Percentiles rank a stretch among this genome's conserved stretches.
These are phyloP conservation scores for Blastocystis hominis DNA, from an alignment of 352 stramenopile genomes.

Conservation along the genomic window DNA sequence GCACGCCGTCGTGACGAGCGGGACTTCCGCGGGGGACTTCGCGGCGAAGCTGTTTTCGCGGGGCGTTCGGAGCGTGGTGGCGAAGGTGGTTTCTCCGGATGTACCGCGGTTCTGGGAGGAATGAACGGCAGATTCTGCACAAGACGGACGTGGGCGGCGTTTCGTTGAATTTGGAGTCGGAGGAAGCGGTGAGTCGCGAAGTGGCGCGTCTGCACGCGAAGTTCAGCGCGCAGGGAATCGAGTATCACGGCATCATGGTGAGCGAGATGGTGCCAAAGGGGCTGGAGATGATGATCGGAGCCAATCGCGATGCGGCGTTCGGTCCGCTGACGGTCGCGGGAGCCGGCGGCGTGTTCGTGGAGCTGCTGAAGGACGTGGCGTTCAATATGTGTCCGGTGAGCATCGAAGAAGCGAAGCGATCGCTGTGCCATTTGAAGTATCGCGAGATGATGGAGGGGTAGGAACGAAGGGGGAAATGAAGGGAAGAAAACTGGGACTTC, in stretches of 20 bases:
- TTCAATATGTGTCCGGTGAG: conserved; percentile 49
- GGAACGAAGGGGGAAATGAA: background rate
- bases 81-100: conserved; percentile 43
- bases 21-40: background rate
- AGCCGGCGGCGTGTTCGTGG: background rate
- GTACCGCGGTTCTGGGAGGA: background rate
- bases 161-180: conserved; percentile 5
- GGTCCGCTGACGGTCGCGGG: conserved; percentile 16
- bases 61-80: background rate
- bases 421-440: conserved; percentile 23
- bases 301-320: conserved; percentile 30
- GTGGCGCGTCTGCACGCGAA: conserved; percentile 23
- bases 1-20: background rate
- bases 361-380: conserved; percentile 36
- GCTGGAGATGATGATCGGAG: conserved; percentile 50
- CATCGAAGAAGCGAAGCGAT: background rate
- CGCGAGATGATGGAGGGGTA: background rate
- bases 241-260: conserved; percentile 52
- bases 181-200: background rate
- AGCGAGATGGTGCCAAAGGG: conserved; percentile 46
- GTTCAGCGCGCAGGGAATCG: conserved; percentile 16
- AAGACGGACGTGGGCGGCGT: conserved; percentile 50
- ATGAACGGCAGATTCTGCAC: conserved; percentile 7
- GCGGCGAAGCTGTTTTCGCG: background rate
- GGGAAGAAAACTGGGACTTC: background rate